A percentile compares a stretch with the other conserved stretches of the same genome.
phyloP scores from a whole-genome alignment of 352 stramenopile genomes.

The Phytophthora nicotianae region DNA sequence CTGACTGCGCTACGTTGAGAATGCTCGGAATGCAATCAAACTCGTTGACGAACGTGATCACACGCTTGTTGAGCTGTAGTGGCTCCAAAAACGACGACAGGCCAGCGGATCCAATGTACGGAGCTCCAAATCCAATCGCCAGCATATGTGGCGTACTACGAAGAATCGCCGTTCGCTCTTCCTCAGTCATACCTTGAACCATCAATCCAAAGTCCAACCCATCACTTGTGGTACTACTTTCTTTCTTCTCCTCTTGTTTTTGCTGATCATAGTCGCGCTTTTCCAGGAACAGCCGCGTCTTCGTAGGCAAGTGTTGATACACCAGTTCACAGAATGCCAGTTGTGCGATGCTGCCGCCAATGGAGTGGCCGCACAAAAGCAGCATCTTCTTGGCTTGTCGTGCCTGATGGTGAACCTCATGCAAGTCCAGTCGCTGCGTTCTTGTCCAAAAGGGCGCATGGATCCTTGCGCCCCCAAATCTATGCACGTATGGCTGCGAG shows the following conservation, averaged over 20 bases:
- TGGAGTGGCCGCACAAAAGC: conserved; percentile 83
- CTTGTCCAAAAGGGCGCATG: conserved; percentile 82
- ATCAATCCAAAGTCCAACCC: conserved; percentile 31
- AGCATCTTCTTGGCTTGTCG: conserved; percentile 62
- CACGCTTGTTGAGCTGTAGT: conserved; percentile 52
- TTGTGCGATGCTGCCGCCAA: conserved; percentile 82
- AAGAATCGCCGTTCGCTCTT: conserved; percentile 30
- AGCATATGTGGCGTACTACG: conserved; percentile 55
- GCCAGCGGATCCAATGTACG: conserved; percentile 65
- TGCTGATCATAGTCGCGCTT: conserved; percentile 63
- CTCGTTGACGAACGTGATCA: conserved; percentile 87
- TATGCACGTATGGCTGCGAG: conserved; percentile 65
- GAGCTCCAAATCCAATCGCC: conserved; percentile 78
- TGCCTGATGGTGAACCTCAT: conserved; percentile 53
- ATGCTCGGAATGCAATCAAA: conserved; percentile 88
- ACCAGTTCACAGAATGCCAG: conserved; percentile 77
- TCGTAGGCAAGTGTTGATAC: conserved; percentile 67
- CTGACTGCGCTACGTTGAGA: conserved; percentile 80
- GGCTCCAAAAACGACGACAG: conserved; percentile 53
- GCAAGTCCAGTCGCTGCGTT: conserved; percentile 60
- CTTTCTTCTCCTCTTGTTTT: conserved; percentile 31
- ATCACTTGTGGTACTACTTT: conserved; percentile 18
- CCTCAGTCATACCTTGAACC: conserved; percentile 23
- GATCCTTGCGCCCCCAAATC: conserved; percentile 76
- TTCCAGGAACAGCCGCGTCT: conserved; percentile 59